Percentiles rank a stretch among this genome's conserved stretches.
phyloP scores from a whole-genome alignment of 768 basidiomycete genomes.

The Boletus patriciae region DNA sequence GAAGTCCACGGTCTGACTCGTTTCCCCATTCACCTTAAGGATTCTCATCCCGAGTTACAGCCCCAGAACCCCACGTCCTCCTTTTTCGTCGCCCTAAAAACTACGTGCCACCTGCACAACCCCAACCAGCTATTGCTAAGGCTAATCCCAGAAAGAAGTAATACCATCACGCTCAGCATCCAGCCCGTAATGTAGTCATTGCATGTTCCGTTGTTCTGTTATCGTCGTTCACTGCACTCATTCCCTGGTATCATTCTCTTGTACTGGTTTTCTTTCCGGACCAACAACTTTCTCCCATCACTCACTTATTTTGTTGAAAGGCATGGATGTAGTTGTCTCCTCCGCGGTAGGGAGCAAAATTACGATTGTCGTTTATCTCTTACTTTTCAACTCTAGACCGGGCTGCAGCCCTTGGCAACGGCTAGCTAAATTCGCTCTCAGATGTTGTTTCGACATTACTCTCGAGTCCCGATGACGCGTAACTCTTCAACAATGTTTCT shows the following conservation, averaged over 20 bases:
- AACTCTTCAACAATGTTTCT: background rate
- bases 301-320: constrained; percentile 9
- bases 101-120: constrained; percentile 55
- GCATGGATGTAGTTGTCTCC: constrained; percentile 7
- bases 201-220: constrained; percentile 24
- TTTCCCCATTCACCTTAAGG: background rate
- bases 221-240: constrained; percentile 23
- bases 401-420: background rate
- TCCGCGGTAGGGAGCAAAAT: constrained; percentile 9
- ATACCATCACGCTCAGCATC: constrained; percentile 3
- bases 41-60: constrained; percentile 39
- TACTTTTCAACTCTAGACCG: constrained; percentile 8
- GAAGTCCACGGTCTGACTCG: constrained; percentile 83
- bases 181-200: constrained; percentile 14
- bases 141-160: constrained; percentile 49
- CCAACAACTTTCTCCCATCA: constrained; percentile 3
- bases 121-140: constrained; percentile 36
- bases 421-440: background rate
- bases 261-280: constrained; percentile 9
- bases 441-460: background rate
- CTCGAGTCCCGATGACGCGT: background rate
- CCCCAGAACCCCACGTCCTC: constrained; percentile 91
- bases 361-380: constrained; percentile 10
- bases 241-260: constrained; percentile 12
- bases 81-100: constrained; percentile 85